Evolutionary conservation across 2,329 filamentous ascomycete species (phyloP), one percentile per base, ranked within the genome.

Genomic region (Aspergillus fischeri): DNA sequence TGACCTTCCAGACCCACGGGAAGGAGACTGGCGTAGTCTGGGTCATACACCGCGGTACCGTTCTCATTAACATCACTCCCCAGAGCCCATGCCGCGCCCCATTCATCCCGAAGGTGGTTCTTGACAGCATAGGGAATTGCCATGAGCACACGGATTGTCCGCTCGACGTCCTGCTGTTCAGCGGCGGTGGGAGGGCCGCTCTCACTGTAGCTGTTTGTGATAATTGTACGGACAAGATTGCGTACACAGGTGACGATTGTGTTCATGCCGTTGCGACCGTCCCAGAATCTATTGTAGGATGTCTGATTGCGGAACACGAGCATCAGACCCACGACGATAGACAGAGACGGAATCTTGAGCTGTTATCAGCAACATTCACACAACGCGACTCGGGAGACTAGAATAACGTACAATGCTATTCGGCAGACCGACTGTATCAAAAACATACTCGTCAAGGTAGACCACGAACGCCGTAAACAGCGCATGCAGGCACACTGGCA

Each of bases 251-350:
- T 85, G 50, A 79, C 79, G 29, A 86, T 77, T 0, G 78, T 79
- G 10, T 78, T 83, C 54, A 87, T 77, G 61, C 83, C 80, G 62
- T 81, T 81, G 47, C 83, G 74, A 4, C 83, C 83, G 3, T 81
- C 81, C 85, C 85, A 87, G 74, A 87, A 87, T 1, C 85, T 78
- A 63, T 86, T 85, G 72, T 86, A 87, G 53, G 78, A 82, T 3
- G 84, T 87, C 62, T 81, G 79, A 64, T 88, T 87, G 41, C 85
- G 80, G 73, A 88, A 87, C 28, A 88, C 85, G 56, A 88, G 82
- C 80, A 88, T 86, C 44, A 88, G 70, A 65, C 85, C 85, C 2
- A 88, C 85, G 52, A 88, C 85, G 55, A 88, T 88, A 35, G 81
- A 85, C 1, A 88, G 74, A 14, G 80, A 83, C 1, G 85, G 85